phyloP scores from a whole-genome alignment of 2,329 filamentous ascomycete species.

The Aspergillus brasiliensis region DNA sequence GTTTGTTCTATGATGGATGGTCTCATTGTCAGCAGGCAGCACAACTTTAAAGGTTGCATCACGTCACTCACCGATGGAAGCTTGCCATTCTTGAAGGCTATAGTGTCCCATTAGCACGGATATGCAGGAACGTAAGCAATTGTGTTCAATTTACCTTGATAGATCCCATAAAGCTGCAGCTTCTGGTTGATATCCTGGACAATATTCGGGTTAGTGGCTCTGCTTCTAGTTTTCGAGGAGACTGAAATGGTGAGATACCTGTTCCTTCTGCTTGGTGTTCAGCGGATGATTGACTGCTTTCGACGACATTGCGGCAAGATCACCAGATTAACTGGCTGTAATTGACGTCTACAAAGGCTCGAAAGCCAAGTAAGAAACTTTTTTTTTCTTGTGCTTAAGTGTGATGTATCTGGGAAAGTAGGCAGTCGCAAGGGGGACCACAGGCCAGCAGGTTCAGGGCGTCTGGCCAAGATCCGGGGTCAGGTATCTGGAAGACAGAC shows the following conservation, averaged over 20 bases:
- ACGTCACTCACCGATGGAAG: constrained; percentile 85
- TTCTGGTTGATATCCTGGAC: constrained; percentile 78
- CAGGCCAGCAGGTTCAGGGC: neutral
- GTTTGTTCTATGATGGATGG: constrained; percentile 69
- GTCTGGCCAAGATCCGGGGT: constrained; percentile 1
- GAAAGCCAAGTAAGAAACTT: neutral
- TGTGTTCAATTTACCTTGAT: constrained; percentile 53
- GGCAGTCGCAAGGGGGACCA: neutral
- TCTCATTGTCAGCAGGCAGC: neutral
- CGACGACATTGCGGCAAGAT: constrained; percentile 9
- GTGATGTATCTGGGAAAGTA: neutral
- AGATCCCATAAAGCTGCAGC: constrained; percentile 91
- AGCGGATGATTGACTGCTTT: constrained; percentile 11
- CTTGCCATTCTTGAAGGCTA: constrained; percentile 85
- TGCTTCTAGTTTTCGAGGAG: neutral
- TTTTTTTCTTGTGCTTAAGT: neutral
- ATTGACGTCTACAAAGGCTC: neutral
- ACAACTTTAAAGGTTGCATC: neutral
- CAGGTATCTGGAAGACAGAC: neutral
- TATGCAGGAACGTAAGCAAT: neutral
- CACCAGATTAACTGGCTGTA: neutral
- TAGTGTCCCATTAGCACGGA: constrained; percentile 22
- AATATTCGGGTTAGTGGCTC: neutral
- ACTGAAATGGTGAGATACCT: constrained; percentile 40
- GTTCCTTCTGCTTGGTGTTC: constrained; percentile 13